phyloP scores from a whole-genome alignment of 352 stramenopile genomes.

The Phytophthora idaei region DNA sequence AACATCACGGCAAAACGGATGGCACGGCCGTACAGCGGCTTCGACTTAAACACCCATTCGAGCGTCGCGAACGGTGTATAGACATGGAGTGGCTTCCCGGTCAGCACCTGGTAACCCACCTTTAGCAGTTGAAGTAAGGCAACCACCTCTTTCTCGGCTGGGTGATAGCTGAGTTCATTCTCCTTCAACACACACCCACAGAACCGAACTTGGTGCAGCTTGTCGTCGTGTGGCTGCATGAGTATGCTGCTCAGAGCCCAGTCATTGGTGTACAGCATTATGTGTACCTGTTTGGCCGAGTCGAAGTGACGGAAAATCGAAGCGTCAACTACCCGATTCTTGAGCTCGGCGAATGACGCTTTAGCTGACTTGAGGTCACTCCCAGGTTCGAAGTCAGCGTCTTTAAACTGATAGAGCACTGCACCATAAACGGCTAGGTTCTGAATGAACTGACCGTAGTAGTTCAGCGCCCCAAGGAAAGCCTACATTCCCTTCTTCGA shows the following conservation, averaged over 20 bases:
- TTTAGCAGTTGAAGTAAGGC: too few species aligned
- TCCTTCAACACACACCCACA: not conserved
- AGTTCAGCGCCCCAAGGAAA: slow-evolving; percentile 2
- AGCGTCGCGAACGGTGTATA: too few species aligned
- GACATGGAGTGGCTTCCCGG: too few species aligned
- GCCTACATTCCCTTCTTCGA: slow-evolving; percentile 3
- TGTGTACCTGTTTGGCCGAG: not conserved
- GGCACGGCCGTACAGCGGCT: too few species aligned
- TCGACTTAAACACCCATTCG: too few species aligned
- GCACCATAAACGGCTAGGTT: not conserved
- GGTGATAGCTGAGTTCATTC: too few species aligned
- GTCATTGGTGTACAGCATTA: slow-evolving; percentile 1
- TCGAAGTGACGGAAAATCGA: not conserved
- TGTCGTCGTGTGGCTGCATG: not conserved
- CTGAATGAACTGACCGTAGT: slow-evolving; percentile 2
- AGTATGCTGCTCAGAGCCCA: not conserved
- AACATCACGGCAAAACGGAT: too few species aligned
- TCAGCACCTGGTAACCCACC: too few species aligned
- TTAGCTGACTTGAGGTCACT: not conserved
- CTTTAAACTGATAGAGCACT: not conserved
- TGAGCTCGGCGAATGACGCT: not conserved
- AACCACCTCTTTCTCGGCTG: too few species aligned
- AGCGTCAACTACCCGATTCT: not conserved
- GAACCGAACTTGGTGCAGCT: not conserved
- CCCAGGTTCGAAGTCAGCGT: not conserved